Base-by-base conservation (phyloP, 805 yeast genomes). In the Ascoidea rubescens region DNA sequence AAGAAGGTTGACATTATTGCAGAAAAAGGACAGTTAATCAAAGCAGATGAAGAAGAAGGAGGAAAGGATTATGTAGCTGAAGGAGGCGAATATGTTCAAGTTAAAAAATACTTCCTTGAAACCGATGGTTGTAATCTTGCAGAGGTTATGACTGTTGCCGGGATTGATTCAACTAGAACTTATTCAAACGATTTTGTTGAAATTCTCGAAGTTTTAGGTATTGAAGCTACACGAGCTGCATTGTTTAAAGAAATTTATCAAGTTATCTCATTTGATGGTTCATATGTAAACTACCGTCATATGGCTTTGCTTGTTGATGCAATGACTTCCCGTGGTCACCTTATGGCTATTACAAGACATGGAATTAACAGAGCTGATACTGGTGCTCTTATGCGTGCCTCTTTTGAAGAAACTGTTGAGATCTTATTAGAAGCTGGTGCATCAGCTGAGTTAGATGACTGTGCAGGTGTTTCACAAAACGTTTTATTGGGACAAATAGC, bases 201-300 rank as follows among this genome's bases (percentile, higher is more conserved):
- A 69, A 81, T 93, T 58, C 77, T 91, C 67, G 86, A 89, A 52
- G 99, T 93, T 12, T 73, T 93, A 60, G 99, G 99, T 75, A 93
- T 93, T 64, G 99, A 93, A 68, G 99, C 99, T 47, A 95, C 98
- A 30, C 83, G 99, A 68, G 79, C 90, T 51, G 96, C 98, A 1
- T 73, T 93, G 61, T 93, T 84, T 75, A 86, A 82, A 66, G 99
- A 93, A 72, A 89, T 93, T 62, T 80, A 87, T 70, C 93, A 93
- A 64, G 99, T 93, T 61, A 89, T 93, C 77, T 96, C 98, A 4
- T 93, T 95, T 63, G 99, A 93, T 77, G 99, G 99, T 86, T 90
- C 99, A 45, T 93, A 93, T 63, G 99, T 93, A 56, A 93, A 93
- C 70, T 93, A 93, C 71, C 84, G 99, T 71, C 99, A 93, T 64